Percentiles rank a stretch among this genome's conserved stretches.
Evolutionary conservation across 148 eudicot species (phyloP).

Genomic region (Rhododendron henanense): DNA sequence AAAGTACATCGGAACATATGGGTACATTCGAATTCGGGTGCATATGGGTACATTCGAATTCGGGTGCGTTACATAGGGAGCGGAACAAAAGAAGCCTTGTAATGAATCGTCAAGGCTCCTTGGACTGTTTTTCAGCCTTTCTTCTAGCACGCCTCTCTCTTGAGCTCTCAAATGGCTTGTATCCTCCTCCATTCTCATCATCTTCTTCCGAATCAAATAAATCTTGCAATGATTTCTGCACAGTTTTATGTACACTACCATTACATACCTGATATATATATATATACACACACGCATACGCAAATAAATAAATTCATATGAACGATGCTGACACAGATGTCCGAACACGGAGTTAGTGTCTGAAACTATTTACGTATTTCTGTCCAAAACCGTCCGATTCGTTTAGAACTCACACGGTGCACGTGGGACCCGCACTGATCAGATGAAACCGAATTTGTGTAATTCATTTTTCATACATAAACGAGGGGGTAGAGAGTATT

Average conservation of each 20-base stretch:
- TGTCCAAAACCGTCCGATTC: too few species aligned
- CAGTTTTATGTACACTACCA: background rate
- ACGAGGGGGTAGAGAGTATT: too few species aligned
- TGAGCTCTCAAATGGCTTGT: slow-evolving; percentile 49
- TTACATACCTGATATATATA: background rate
- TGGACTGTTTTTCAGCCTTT: slow-evolving; percentile 47
- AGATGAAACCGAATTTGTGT: too few species aligned
- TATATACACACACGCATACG: background rate
- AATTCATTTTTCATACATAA: too few species aligned
- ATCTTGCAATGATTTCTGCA: slow-evolving; percentile 56
- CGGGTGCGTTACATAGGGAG: background rate
- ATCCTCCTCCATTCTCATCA: slow-evolving; percentile 31
- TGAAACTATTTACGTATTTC: too few species aligned
- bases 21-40: too few species aligned
- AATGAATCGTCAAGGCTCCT: slow-evolving; percentile 5
- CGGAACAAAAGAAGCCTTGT: background rate
- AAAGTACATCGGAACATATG: background rate
- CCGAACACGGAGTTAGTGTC: background rate
- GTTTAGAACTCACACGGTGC: background rate
- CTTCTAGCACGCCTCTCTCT: slow-evolving; percentile 54
- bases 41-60: background rate
- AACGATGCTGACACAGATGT: too few species aligned
- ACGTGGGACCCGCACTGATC: too few species aligned
- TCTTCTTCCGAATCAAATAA: slow-evolving; percentile 41
- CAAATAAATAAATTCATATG: too few species aligned